These are phyloP conservation scores for Carex scoparia DNA, from an alignment of 176 grass and related monocot species.

Conservation along the genomic window DNA sequence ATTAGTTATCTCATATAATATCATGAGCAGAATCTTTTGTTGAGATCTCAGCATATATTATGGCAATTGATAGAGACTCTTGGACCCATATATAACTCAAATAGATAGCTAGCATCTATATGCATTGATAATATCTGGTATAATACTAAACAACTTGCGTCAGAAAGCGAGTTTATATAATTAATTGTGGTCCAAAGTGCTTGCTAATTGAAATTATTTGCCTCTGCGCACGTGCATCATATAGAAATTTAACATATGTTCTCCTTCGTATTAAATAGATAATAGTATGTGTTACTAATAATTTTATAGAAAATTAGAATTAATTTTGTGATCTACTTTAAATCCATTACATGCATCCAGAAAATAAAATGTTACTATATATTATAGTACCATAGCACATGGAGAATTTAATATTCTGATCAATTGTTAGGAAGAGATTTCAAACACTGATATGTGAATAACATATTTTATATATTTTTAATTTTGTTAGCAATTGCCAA, in stretches of 20 bases:
- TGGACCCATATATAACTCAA: neutral
- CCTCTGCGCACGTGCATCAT: neutral
- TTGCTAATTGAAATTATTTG: neutral
- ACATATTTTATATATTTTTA: neutral
- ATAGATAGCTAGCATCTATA: neutral
- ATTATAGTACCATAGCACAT: neutral
- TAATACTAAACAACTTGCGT: conserved; percentile 4
- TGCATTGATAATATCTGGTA: neutral
- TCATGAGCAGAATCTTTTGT: conserved; percentile 7
- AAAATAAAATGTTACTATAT: neutral
- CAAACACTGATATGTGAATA: neutral
- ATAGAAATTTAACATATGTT: neutral
- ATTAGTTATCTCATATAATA: neutral
- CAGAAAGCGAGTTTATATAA: neutral
- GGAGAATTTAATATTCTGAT: neutral
- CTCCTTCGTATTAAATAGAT: neutral
- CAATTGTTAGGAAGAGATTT: neutral
- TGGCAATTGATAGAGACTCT: conserved; percentile 16
- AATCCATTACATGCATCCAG: neutral
- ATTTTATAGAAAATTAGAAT: neutral
- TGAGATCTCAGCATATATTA: neutral
- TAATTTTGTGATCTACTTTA: neutral
- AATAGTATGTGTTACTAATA: neutral
- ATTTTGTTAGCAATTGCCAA: neutral
- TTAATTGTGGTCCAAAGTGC: neutral